Evolutionary conservation across 306 rosid species (phyloP).

Genomic region (Dalbergia oliveri): DNA sequence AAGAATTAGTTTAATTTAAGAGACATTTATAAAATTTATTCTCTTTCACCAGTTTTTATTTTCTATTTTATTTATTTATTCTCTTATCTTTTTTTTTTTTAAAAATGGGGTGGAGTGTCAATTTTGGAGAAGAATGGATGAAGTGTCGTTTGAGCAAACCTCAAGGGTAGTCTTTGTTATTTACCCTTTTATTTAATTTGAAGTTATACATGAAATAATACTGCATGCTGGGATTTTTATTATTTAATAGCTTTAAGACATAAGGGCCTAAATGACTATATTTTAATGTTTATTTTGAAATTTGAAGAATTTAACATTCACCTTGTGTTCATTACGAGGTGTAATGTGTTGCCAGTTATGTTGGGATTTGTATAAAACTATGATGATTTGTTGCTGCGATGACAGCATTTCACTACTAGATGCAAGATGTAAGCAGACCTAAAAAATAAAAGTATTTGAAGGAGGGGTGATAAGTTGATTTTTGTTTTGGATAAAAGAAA

Average conservation of each 20-base stretch:
- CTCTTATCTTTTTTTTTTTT: no score
- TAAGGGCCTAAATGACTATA: neutral
- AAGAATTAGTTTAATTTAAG: no score
- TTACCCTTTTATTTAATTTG: neutral
- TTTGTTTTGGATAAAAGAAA: no score
- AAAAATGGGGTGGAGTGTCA: no score
- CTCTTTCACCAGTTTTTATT: no score
- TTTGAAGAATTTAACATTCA: neutral
- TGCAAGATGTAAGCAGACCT: neutral
- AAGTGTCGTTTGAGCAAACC: no score
- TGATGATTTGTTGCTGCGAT: neutral
- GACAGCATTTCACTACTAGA: neutral
- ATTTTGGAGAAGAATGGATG: no score
- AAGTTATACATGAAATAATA: neutral
- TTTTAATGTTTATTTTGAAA: conserved; percentile 1
- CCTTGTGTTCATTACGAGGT: neutral
- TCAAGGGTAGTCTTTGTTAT: no score
- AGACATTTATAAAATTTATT: no score
- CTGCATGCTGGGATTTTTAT: neutral
- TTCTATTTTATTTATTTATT: no score
- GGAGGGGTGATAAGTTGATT: no score
- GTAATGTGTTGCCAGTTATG: neutral
- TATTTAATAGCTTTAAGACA: neutral
- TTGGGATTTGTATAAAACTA: neutral
- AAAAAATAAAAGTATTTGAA: neutral